Evolutionary conservation across 257 asterid species (phyloP), one percentile per base, ranked within the genome.

Genomic region (Solanum infundibuliforme): DNA sequence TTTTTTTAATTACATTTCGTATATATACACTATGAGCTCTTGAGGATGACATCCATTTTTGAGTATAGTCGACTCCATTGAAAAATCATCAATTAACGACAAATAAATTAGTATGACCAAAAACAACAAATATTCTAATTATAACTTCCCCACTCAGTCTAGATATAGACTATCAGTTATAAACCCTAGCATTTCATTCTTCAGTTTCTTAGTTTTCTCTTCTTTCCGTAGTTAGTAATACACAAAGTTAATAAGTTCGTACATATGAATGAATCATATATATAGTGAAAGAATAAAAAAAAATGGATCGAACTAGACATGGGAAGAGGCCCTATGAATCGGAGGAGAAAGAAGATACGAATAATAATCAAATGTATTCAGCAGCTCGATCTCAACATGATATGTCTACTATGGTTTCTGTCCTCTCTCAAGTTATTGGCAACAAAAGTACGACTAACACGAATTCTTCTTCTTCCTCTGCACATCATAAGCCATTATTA

Each of bases 351-450:
- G 48, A 74, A 11, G 39, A 71, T 12, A 27, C 4, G 7, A 68
- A 12, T 16, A 27, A 81, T 29, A 68, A 68, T 13, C 35, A 68
- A 6, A 82, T 48, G 86, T 86, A 55, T 36, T 74, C 83, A 60
- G 14, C 41, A 86, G 60, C 62, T 74, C 84, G 84, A 72, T 86
- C 88, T 72, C 75, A 86, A 14, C 85, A 74, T 9, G 88, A 86
- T 1, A 46, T 74, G 85, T 86, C 88, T 38, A 39, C 85, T 18
- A 52, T 86, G 84, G 85, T 86, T 74, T 6, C 62, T 36, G 88
- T 62, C 41, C 88, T 86, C 36, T 74, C 88, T 12, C 88, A 86
- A 32, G 88, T 86, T 52, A 86, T 86, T 34, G 85, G 73, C 3
- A 46, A 20, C 66, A 55, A 55, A 55, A 55, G 11, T 55, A 55